Base-by-base conservation (phyloP, 129 eudicot species). In the Saposhnikovia divaricata region DNA sequence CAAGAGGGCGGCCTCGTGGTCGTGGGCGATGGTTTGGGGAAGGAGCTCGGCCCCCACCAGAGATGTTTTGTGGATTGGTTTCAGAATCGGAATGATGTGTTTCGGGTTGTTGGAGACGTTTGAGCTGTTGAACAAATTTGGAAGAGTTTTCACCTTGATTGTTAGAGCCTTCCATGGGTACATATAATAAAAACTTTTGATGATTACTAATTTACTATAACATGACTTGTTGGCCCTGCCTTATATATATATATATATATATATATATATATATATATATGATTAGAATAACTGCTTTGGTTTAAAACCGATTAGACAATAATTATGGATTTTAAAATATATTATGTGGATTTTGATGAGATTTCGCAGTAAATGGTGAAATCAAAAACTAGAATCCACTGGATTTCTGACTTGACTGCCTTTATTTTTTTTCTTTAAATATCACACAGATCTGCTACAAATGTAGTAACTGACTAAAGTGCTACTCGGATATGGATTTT, bases 1-100 rank as follows among this genome's bases (percentile, higher is more conserved):
- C 97, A 0, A 87, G 80, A 6, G 96, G 96, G 2, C 96, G 93
- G 85, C 96, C 96, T 14, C 93, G 85, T 0, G 87, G 79, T 14
- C 93, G 85, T 53, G 81, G 43, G 21, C 93, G 91, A 48, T 90
- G 87, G 74, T 74, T 80, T 3, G 92, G 71, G 73, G 83, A 74
- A 16, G 85, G 78, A 65, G 0, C 5, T 13, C 84, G 82, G 12
- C 80, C 84, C 50, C 18, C 27, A 6, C 38, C 44, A 53, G 80
- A 19, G 77, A 48, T 74, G 28, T 8, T 55, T 0, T 55, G 65
- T 27, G 28, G 28, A 6, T 18, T 55, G 39, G 6, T 28, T 65
- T 65, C 19, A 27, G 74, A 59, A 47, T 80, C 12, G 2, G 71
- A 12, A 75, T 38, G 37, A 8, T 25, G 83, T 1, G 63, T 45